phyloP scores from a whole-genome alignment of 1,139 yeast genomes.

The Geotrichum candidum region DNA sequence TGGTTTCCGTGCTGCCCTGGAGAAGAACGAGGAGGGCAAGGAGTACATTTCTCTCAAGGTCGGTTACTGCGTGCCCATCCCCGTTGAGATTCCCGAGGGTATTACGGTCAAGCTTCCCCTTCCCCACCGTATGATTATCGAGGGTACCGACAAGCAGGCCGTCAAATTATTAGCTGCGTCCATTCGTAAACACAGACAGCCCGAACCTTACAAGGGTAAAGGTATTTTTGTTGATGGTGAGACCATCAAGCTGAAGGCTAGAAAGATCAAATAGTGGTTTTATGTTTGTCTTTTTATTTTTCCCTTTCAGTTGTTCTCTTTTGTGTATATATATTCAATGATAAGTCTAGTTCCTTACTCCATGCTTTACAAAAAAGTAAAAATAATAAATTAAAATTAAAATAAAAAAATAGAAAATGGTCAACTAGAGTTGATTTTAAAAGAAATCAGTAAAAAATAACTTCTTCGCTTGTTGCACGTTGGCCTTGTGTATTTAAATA shows the following conservation, averaged over 20 bases:
- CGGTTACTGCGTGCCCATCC: constrained; percentile 74
- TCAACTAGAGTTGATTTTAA: too few relatives aligned
- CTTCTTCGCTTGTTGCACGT: too few relatives aligned
- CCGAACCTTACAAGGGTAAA: constrained; percentile 98
- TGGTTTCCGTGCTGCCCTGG: constrained; percentile 83
- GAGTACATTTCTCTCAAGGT: constrained; percentile 67
- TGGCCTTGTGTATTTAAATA: too few relatives aligned
- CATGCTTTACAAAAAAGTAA: too few relatives aligned
- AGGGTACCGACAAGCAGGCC: constrained; percentile 83
- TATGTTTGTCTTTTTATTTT: not conserved
- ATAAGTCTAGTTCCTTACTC: not conserved
- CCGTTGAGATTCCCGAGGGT: constrained; percentile 63
- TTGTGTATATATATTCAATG: constrained; percentile 10
- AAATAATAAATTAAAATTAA: too few relatives aligned
- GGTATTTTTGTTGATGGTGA: constrained; percentile 92
- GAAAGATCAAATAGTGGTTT: constrained; percentile 69
- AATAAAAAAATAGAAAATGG: too few relatives aligned
- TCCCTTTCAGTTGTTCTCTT: not conserved
- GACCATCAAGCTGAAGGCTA: constrained; percentile 82
- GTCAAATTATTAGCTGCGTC: constrained; percentile 85
- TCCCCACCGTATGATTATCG: constrained; percentile 82
- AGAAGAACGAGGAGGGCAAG: constrained; percentile 45
- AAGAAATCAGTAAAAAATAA: too few relatives aligned
- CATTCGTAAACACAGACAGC: constrained; percentile 81
- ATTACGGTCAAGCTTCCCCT: constrained; percentile 69